Conservation (phyloP, 495 filamentous ascomycete species). For the Penicillium malachiteum region DNA sequence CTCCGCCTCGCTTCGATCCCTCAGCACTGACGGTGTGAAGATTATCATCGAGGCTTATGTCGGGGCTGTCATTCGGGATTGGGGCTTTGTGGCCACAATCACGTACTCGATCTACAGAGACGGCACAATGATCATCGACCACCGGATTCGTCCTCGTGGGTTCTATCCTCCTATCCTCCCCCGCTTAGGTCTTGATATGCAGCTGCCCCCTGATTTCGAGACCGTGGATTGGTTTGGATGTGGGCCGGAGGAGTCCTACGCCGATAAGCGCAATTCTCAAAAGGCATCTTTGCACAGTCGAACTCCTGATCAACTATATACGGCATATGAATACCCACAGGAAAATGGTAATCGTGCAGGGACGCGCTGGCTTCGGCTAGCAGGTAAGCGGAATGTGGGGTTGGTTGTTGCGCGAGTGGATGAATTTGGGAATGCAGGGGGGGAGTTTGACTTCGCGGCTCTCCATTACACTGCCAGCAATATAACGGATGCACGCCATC, state of each 20-base stretch:
- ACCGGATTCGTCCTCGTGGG: constrained; percentile 30
- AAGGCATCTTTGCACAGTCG: constrained; percentile 49
- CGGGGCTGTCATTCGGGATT: neutral
- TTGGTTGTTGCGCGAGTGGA: constrained; percentile 28
- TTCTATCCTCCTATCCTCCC: constrained; percentile 51
- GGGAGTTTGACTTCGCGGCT: constrained; percentile 52
- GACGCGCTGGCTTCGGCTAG: constrained; percentile 55
- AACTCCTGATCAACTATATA: constrained; percentile 42
- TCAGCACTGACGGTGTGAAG: neutral
- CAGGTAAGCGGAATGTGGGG: constrained; percentile 31
- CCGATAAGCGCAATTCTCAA: constrained; percentile 59
- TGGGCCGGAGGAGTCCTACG: constrained; percentile 63
- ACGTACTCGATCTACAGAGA: constrained; percentile 47
- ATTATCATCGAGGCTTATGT: neutral
- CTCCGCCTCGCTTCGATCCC: neutral
- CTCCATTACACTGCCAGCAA: constrained; percentile 50
- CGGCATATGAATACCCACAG: constrained; percentile 62
- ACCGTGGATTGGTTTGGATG: constrained; percentile 57
- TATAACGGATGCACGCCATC: constrained; percentile 58
- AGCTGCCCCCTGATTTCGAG: constrained; percentile 36
- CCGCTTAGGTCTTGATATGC: constrained; percentile 55
- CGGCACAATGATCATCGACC: constrained; percentile 31
- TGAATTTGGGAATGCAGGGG: constrained; percentile 4
- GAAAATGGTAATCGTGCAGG: constrained; percentile 63
- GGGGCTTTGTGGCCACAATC: constrained; percentile 33